Base-by-base conservation (phyloP, 345 rosid genomes). In the Triadica sebifera region DNA sequence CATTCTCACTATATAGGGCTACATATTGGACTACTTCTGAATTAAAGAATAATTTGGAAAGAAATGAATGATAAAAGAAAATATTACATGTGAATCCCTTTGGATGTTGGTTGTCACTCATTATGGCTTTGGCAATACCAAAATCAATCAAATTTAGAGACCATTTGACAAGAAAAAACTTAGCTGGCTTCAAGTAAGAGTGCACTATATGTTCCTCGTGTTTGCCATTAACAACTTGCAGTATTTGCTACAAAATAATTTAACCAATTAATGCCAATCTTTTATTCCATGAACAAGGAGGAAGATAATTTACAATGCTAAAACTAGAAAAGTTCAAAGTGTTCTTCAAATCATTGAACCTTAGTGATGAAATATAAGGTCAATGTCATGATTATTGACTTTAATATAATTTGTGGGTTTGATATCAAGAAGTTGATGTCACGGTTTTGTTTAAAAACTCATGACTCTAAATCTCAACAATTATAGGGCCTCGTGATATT, bases 171-270 rank as follows among this genome's bases (percentile, higher is more conserved):
- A 95, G 97, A 78, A 95, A 98, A 75, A 95, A 95, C 80, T 95
- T 95, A 50, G 99, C 99, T 8, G 99, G 99, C 89, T 95, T 95
- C 88, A 95, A 78, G 85, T 92, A 97, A 49, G 99, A 95, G 65
- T 95, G 99, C 80, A 95, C 99, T 46, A 95, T 92, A 2, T 98
- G 97, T 78, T 92, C 98, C 81, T 95, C 98, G 15, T 95, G 98
- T 77, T 92, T 95, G 81, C 93, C 93, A 79, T 89, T 92, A 71
- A 95, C 98, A 80, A 98, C 99, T 81, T 84, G 86, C 77, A 95
- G 97, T 82, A 95, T 91, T 95, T 95, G 99, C 99, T 95, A 87
- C 88, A 86, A 68, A 50, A 69, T 50, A 37, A 72, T 77, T 72
- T 65, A 76, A 49, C 15, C 65, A 55, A 84, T 53, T 20, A 72